Evolutionary conservation across 495 filamentous ascomycete species (phyloP), one percentile per base, ranked within the genome.

Genomic region (Lophiotrema nucula): DNA sequence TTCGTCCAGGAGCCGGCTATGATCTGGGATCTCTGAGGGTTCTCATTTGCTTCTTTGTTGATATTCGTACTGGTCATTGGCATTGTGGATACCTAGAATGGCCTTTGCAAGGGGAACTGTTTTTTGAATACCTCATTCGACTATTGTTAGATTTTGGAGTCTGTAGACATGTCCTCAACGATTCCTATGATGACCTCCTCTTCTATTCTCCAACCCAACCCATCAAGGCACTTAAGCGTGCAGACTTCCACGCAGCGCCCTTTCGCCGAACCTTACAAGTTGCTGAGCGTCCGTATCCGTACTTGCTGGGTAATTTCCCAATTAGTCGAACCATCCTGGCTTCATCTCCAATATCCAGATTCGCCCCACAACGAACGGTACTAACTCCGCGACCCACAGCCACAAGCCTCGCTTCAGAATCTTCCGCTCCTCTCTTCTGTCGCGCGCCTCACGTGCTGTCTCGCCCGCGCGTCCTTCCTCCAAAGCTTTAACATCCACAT

Each of bases 331-430:
- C 57, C 57, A 60, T 43, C 48, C 47, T 21, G 16, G 15, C 49
- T 28, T 53, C 26, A 8, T 26, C 13, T 49, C 23, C 31, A 60
- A 43, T 22, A 60, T 35, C 57, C 48, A 53, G 38, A 53, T 13
- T 43, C 57, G 35, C 15, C 57, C 57, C 41, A 53, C 57, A 2
- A 60, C 57, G 54, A 60, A 60, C 48, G 57, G 57, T 42, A 42
- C 57, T 31, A 60, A 42, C 33, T 60, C 57, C 25, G 57, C 49
- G 38, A 61, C 37, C 50, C 58, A 55, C 43, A 49, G 10, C 58
- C 58, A 55, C 31, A 61, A 35, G 18, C 51, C 58, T 16, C 39
- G 22, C 22, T 42, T 45, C 39, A 59, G 39, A 5, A 10, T 51
- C 25, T 10, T 12, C 4, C 25, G n/a, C 22, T 2, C 46, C 22